phyloP scores from a whole-genome alignment of 345 rosid species.

The Populus ilicifolia region DNA sequence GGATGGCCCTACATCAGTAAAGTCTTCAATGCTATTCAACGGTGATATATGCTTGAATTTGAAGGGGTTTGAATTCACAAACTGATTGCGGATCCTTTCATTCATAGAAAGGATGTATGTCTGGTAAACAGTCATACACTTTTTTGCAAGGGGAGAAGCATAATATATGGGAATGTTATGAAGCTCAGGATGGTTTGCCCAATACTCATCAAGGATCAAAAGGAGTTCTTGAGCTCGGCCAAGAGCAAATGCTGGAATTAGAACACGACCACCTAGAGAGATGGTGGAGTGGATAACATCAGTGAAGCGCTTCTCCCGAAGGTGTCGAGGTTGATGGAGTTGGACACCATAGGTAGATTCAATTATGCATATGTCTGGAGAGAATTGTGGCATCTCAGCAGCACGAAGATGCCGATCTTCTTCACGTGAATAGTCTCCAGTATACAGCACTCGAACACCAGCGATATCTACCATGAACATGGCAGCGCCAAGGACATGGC shows the following conservation, averaged over 20 bases:
- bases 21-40: constrained; percentile 78
- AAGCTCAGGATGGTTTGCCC: constrained; percentile 83
- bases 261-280: constrained; percentile 88
- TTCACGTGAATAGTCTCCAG: constrained; percentile 93
- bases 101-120: constrained; percentile 96
- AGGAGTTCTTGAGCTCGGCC: constrained; percentile 36
- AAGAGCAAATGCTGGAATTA: constrained; percentile 42
- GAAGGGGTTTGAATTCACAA: constrained; percentile 87
- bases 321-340: constrained; percentile 84
- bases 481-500: constrained; percentile 97
- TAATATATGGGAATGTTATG: constrained; percentile 89
- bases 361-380: constrained; percentile 91
- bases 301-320: constrained; percentile 90
- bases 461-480: constrained; percentile 99
- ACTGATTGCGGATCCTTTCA: constrained; percentile 85
- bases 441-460: constrained; percentile 84
- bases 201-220: constrained; percentile 67
- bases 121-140: constrained; percentile 94
- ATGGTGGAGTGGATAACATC: constrained; percentile 84
- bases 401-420: constrained; percentile 94
- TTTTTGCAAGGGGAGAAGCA: constrained; percentile 94
- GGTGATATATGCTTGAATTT: constrained; percentile 86
- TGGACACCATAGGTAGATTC: constrained; percentile 97
- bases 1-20: constrained; percentile 80
- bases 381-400: constrained; percentile 93